These are phyloP conservation scores for Glycyrrhiza uralensis DNA, from an alignment of 306 rosid genomes.

Conservation along the genomic window DNA sequence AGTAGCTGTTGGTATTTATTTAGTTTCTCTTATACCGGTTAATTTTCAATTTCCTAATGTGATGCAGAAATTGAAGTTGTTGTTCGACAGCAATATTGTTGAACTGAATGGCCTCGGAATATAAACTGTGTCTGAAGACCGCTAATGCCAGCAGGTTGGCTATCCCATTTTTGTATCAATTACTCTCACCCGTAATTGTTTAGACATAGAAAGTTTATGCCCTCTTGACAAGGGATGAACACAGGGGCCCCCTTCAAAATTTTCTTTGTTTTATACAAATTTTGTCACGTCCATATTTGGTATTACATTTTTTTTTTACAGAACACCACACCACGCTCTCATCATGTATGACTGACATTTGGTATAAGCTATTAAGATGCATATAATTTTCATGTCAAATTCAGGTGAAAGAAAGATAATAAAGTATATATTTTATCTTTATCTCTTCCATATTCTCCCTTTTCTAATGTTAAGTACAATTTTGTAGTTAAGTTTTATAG, in stretches of 20 bases:
- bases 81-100: slow-evolving; percentile 31
- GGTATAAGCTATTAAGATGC: not conserved
- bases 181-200: slow-evolving; percentile 3
- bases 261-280: slow-evolving; percentile 11
- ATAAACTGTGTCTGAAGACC: slow-evolving; percentile 21
- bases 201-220: slow-evolving; percentile 16
- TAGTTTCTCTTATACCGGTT: not conserved
- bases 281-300: not conserved
- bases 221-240: slow-evolving; percentile 9
- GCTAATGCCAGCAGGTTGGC: slow-evolving; percentile 19
- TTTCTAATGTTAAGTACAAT: not conserved
- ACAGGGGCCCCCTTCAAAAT: not conserved
- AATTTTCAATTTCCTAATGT: slow-evolving; percentile 21
- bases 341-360: not conserved
- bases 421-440: not conserved
- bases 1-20: not conserved
- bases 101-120: slow-evolving; percentile 37
- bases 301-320: not conserved
- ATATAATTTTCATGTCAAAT: not conserved
- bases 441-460: not conserved
- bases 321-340: not conserved
- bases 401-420: not conserved
- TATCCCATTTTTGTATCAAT: slow-evolving; percentile 14
- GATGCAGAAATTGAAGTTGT: slow-evolving; percentile 74
- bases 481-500: not conserved